phyloP scores from a whole-genome alignment of 2,329 filamentous ascomycete genomes.

The Fusarium acutatum region DNA sequence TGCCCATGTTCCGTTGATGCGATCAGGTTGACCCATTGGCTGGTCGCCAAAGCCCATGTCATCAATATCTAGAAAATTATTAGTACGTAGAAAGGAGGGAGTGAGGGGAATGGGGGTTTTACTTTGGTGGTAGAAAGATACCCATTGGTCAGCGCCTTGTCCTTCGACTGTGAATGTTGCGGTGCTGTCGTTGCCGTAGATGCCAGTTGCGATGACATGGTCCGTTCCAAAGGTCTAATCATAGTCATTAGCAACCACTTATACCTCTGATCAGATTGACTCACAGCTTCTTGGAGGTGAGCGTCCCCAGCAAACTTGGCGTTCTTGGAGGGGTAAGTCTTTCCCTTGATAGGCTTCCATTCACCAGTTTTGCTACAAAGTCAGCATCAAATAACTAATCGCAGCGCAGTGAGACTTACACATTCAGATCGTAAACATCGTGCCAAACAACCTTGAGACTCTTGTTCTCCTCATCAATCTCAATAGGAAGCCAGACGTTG shows the following conservation, averaged over 20 bases:
- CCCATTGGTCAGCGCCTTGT: constrained; percentile 59
- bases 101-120: neutral
- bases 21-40: constrained; percentile 64
- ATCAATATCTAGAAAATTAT: constrained; percentile 53
- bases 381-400: neutral
- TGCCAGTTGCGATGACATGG: constrained; percentile 58
- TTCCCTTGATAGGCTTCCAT: constrained; percentile 56
- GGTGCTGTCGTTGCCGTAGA: constrained; percentile 62
- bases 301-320: constrained; percentile 55
- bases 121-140: constrained; percentile 65
- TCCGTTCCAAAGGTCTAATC: constrained; percentile 54
- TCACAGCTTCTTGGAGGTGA: constrained; percentile 59
- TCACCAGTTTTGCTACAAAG: constrained; percentile 53
- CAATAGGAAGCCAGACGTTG: constrained; percentile 64
- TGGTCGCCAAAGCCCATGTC: constrained; percentile 68
- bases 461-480: constrained; percentile 60
- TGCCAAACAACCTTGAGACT: constrained; percentile 59
- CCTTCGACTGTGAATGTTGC: constrained; percentile 59
- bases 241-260: accelerated
- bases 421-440: constrained; percentile 62
- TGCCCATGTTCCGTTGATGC: constrained; percentile 68
- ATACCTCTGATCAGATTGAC: neutral
- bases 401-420: constrained; percentile 37
- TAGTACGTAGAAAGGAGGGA: accelerated
- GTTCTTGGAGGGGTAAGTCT: constrained; percentile 55